These are phyloP conservation scores for Cladorrhinum samala DNA, from an alignment of 495 filamentous ascomycete genomes.

Conservation along the genomic window DNA sequence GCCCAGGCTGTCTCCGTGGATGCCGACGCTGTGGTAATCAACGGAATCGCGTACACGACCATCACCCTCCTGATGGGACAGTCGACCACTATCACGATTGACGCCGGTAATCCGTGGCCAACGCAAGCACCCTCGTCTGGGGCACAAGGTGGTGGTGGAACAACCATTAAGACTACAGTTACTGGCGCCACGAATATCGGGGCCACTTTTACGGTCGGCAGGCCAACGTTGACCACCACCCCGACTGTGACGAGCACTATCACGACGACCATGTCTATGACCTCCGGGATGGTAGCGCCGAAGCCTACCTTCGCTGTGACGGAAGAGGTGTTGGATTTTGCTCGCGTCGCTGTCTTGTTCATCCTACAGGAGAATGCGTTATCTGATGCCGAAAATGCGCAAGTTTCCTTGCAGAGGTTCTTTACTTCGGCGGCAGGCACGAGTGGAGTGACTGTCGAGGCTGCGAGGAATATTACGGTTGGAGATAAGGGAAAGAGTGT, in stretches of 20 bases:
- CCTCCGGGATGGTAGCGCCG: slow-evolving; percentile 21
- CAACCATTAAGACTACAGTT: slow-evolving; percentile 26
- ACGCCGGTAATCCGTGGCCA: slow-evolving; percentile 6
- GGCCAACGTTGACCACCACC: slow-evolving; percentile 11
- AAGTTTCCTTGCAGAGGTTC: slow-evolving; percentile 48
- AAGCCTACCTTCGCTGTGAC: slow-evolving; percentile 32
- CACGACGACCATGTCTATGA: slow-evolving; percentile 24
- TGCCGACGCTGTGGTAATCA: slow-evolving; percentile 20
- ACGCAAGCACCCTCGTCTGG: neutral
- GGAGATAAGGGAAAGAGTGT: slow-evolving; percentile 38
- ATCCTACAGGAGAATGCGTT: slow-evolving; percentile 53
- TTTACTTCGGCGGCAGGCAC: slow-evolving; percentile 36
- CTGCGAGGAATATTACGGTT: slow-evolving; percentile 38
- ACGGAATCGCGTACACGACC: slow-evolving; percentile 30
- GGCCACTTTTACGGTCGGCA: slow-evolving; percentile 12
- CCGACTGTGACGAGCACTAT: slow-evolving; percentile 21
- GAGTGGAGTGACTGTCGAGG: slow-evolving; percentile 16
- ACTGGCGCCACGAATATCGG: slow-evolving; percentile 17
- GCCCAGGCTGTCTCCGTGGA: slow-evolving; percentile 10
- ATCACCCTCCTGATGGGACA: slow-evolving; percentile 31
- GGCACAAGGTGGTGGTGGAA: neutral
- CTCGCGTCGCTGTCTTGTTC: slow-evolving; percentile 56
- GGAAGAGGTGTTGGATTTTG: slow-evolving; percentile 57
- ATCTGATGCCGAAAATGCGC: slow-evolving; percentile 48
- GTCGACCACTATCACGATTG: slow-evolving; percentile 28